Evolutionary conservation across 1,284 basidiomycete species (phyloP), one percentile per base, ranked within the genome.

Genomic region (Puccinia brachypodii): DNA sequence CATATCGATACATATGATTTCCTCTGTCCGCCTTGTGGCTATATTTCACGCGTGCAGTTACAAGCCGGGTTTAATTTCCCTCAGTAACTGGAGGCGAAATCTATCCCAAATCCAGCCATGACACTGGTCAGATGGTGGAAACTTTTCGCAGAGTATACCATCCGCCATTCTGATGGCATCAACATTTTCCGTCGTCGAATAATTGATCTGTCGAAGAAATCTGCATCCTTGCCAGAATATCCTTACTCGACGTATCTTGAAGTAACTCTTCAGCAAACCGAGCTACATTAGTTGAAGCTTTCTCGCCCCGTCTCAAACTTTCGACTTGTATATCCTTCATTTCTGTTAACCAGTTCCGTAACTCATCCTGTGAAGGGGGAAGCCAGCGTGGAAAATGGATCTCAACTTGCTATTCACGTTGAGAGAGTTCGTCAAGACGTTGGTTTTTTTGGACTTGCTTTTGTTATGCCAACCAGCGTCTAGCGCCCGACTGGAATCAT

Each of bases 381-480:
- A 13, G 22, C 6, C 40, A n/a, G 28, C 38, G 36, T 44, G 9
- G 13, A 68, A 7, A 38, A 68, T 68, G 40, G 9, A 19, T 1
- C 22, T 68, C 14, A 44, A 22, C 31, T 36, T 68, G 2, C 28
- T 42, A 40, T 44, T 40, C 7, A 42, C 38, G n/a, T n/a, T 68
- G 9, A 28, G 64, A 68, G 22, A 28, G 38, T 22, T 68, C 38
- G 64, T 28, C 8, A 68, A 44, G 22, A 68, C 64, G n/a, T 44
- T 68, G 64, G 19, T 68, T 33, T 28, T 68, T 25, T 68, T 68
- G 64, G 64, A 68, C 38, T 40, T 68, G 64, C 36, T 68, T 42
- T 44, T 68, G 8, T 68, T 25, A 28, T 40, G n/a, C 38, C 64
- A 25, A 28, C n/a, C 38, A 68, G 40, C 64, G 3, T 40, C 64